Evolutionary conservation across 495 filamentous ascomycete species (phyloP).

Genomic region (Daldinia childiae): DNA sequence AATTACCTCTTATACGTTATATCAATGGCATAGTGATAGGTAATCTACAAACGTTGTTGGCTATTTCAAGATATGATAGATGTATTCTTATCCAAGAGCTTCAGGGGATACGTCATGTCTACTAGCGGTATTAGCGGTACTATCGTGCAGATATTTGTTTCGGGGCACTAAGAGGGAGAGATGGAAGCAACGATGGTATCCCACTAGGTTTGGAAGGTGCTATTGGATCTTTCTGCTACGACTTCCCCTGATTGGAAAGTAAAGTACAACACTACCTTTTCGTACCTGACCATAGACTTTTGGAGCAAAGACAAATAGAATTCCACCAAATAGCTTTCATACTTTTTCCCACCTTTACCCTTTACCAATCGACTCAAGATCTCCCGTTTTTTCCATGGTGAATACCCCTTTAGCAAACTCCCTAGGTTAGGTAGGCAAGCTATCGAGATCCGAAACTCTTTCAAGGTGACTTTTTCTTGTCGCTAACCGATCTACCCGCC

Average conservation of each 20-base stretch:
- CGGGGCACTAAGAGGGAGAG: conserved; percentile 1
- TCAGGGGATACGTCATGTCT: conserved; percentile 12
- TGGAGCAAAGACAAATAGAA: conserved; percentile 7
- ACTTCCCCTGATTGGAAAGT: conserved; percentile 36
- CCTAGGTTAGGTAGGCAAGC: not conserved
- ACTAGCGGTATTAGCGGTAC: conserved; percentile 13
- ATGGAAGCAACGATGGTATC: conserved; percentile 24
- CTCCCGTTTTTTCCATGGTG: not conserved
- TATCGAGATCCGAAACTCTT: not conserved
- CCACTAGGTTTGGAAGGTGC: conserved; percentile 42
- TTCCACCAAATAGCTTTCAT: conserved; percentile 24
- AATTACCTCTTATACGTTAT: conserved; percentile 28
- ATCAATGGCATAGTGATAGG: conserved; percentile 9
- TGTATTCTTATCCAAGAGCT: conserved; percentile 32
- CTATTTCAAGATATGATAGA: conserved; percentile 28
- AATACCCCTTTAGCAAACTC: too few relatives aligned
- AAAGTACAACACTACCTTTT: conserved; percentile 34
- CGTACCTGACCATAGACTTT: conserved; percentile 20
- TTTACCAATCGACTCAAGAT: not conserved
- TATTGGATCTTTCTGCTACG: conserved; percentile 22
- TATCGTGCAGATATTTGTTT: conserved; percentile 6
- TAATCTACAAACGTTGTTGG: conserved; percentile 14
- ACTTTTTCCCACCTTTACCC: not conserved
- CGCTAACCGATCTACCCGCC: not conserved
- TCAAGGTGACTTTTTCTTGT: not conserved